These are phyloP conservation scores for Malassezia nana DNA, from an alignment of 1,284 basidiomycete genomes.

Conservation along the genomic window DNA sequence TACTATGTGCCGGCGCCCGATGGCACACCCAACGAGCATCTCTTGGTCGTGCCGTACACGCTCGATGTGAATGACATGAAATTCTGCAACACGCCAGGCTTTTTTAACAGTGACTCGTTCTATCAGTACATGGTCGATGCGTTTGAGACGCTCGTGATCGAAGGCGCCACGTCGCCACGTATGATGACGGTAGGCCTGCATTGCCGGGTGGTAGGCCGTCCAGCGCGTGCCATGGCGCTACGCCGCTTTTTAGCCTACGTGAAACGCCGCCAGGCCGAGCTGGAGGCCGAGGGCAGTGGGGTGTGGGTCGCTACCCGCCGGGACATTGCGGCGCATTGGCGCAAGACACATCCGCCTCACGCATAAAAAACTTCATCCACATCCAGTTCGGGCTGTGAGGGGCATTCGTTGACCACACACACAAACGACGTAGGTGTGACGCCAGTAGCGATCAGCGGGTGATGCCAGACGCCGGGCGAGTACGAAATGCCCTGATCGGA, in stretches of 20 bases:
- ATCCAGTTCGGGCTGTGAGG: slow-evolving; percentile 13
- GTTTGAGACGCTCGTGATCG: slow-evolving; percentile 48
- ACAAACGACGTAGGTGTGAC: slow-evolving; percentile 32
- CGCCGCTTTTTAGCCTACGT: slow-evolving; percentile 50
- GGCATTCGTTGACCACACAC: slow-evolving; percentile 37
- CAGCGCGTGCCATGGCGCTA: slow-evolving; percentile 48
- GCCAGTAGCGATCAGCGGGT: slow-evolving; percentile 37
- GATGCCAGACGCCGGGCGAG: slow-evolving; percentile 38
- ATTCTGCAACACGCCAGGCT: slow-evolving; percentile 48
- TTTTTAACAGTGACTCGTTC: slow-evolving; percentile 48
- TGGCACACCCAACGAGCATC: slow-evolving; percentile 25
- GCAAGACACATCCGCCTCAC: slow-evolving; percentile 39
- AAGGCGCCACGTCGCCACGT: slow-evolving; percentile 46
- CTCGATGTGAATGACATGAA: slow-evolving; percentile 50
- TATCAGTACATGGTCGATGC: slow-evolving; percentile 49
- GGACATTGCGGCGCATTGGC: slow-evolving; percentile 50
- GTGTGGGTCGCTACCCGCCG: slow-evolving; percentile 50
- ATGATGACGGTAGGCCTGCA: slow-evolving; percentile 51
- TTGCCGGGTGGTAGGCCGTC: slow-evolving; percentile 49
- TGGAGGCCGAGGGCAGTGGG: slow-evolving; percentile 26
- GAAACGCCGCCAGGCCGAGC: slow-evolving; percentile 28
- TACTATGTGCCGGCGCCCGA: slow-evolving; percentile 47
- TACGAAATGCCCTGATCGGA: slow-evolving; percentile 38
- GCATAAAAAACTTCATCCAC: slow-evolving; percentile 24
- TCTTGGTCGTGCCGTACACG: slow-evolving; percentile 49